Conservation (phyloP, 306 rosid genomes). For the Citrullus amarus region DNA sequence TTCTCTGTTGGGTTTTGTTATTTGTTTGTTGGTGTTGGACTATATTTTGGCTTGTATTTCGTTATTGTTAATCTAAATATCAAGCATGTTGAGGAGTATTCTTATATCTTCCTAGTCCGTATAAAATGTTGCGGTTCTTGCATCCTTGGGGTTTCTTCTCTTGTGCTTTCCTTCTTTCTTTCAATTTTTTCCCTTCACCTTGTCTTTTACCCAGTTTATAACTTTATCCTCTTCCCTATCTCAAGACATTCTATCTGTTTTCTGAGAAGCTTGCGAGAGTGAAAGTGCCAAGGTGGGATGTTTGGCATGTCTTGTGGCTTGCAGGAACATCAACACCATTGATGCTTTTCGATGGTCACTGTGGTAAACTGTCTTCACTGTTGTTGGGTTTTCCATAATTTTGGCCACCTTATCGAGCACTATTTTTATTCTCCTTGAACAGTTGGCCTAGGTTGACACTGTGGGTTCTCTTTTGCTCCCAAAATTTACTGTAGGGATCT, state of each 20-base stretch:
- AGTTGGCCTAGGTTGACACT: background rate
- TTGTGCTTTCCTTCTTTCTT: background rate
- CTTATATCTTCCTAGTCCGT: background rate
- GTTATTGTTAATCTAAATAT: too few species aligned
- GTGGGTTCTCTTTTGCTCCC: background rate
- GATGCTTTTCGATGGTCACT: background rate
- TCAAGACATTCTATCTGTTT: background rate
- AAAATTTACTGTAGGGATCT: background rate
- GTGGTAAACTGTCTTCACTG: background rate
- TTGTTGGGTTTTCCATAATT: background rate
- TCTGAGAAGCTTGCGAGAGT: background rate
- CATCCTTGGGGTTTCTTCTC: background rate
- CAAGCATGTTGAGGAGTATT: too few species aligned
- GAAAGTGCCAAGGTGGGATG: too few species aligned
- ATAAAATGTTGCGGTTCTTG: background rate
- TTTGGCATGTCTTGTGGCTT: background rate
- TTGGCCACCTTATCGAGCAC: background rate
- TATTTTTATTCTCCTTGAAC: background rate
- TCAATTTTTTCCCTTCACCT: background rate
- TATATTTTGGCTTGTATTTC: too few species aligned
- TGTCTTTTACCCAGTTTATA: background rate
- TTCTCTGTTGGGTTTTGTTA: too few species aligned
- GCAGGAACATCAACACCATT: background rate
- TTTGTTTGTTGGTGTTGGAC: too few species aligned
- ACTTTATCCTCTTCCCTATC: background rate